Conservation (phyloP, 768 basidiomycete genomes). For the Suillus hirtellus region DNA sequence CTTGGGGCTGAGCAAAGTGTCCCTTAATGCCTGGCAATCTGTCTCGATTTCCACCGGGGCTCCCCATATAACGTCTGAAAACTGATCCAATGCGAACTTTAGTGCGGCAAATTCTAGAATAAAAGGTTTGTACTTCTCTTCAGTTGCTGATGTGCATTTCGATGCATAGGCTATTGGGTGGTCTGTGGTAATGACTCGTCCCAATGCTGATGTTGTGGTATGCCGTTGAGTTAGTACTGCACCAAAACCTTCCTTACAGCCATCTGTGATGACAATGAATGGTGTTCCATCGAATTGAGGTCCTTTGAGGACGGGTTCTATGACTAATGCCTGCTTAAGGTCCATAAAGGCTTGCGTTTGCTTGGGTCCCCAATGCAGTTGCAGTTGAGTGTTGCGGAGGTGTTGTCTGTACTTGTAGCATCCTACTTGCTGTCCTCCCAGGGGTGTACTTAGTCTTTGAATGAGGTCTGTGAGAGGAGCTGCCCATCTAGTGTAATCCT, state of each 20-base stretch:
- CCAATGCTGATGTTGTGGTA: background rate
- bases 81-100: too few relatives aligned
- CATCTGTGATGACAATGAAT: constrained; percentile 39
- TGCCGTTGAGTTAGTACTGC: too few relatives aligned
- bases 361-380: background rate
- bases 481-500: constrained; percentile 35
- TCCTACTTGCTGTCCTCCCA: background rate
- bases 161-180: background rate
- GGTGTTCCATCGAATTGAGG: constrained; percentile 34
- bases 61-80: too few relatives aligned
- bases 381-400: background rate
- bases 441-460: background rate
- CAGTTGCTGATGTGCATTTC: background rate
- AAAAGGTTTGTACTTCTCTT: too few relatives aligned
- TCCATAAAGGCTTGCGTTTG: constrained; percentile 27
- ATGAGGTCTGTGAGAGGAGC: constrained; percentile 33
- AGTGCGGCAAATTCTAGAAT: too few relatives aligned
- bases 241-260: constrained; percentile 20
- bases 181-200: background rate
- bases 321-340: constrained; percentile 32
- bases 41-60: too few relatives aligned
- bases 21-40: too few relatives aligned
- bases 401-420: background rate
- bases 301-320: constrained; percentile 33
- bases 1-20: too few relatives aligned